Conservation (phyloP, 2,329 filamentous ascomycete genomes). For the Fusarium protoensiforme region DNA sequence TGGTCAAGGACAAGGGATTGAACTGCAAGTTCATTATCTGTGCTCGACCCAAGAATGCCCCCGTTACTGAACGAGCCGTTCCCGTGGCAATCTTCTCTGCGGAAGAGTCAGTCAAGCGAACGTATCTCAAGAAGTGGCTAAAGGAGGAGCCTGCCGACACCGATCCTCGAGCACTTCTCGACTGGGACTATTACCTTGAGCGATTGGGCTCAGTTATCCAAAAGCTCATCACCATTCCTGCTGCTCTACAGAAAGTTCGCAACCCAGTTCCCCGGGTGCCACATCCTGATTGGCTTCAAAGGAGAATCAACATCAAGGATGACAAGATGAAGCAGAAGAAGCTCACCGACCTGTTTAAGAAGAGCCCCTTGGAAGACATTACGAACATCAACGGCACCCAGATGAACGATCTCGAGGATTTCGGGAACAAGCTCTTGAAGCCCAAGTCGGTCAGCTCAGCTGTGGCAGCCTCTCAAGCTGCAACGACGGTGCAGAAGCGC, state of each 20-base stretch:
- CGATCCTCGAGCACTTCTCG: slow-evolving; percentile 88
- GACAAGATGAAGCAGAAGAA: slow-evolving; percentile 99
- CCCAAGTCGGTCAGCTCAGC: slow-evolving; percentile 67
- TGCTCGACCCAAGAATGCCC: slow-evolving; percentile 83
- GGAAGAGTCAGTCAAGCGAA: slow-evolving; percentile 85
- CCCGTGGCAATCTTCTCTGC: slow-evolving; percentile 98
- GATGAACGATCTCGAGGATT: slow-evolving; percentile 82
- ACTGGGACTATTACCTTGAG: slow-evolving; percentile 98
- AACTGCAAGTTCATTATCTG: slow-evolving; percentile 99
- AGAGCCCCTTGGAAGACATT: slow-evolving; percentile 79
- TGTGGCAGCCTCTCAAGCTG: slow-evolving; percentile 66
- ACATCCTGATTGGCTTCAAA: slow-evolving; percentile 96
- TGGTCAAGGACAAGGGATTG: slow-evolving; percentile 98
- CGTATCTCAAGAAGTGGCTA: slow-evolving; percentile 94
- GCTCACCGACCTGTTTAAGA: slow-evolving; percentile 83
- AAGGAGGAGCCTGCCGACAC: slow-evolving; percentile 92
- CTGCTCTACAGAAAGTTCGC: slow-evolving; percentile 91
- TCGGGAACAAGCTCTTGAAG: slow-evolving; percentile 75
- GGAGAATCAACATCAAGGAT: slow-evolving; percentile 93
- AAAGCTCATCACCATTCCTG: slow-evolving; percentile 98
- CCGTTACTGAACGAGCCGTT: slow-evolving; percentile 93
- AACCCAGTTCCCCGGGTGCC: slow-evolving; percentile 95
- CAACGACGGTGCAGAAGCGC: slow-evolving; percentile 69
- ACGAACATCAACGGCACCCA: slow-evolving; percentile 69
- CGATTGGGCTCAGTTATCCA: slow-evolving; percentile 97